Conservation (phyloP, 2,329 filamentous ascomycete genomes). For the Dichotomopilus funicola region DNA sequence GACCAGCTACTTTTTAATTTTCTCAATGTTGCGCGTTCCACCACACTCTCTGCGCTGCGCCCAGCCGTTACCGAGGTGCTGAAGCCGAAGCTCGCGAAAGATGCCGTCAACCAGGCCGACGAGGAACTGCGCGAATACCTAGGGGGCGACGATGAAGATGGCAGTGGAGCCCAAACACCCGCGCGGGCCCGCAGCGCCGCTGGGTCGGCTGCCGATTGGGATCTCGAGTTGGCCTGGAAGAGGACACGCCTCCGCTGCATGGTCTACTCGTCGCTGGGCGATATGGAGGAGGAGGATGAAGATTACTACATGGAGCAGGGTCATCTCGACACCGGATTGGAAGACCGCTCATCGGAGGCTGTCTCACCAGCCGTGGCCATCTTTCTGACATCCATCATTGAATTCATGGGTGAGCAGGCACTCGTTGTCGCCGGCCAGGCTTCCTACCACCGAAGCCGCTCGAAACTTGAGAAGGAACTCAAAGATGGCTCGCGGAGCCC, state of each 20-base stretch:
- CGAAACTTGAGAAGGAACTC: slow-evolving; percentile 53
- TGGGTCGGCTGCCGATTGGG: slow-evolving; percentile 59
- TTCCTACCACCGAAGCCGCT: slow-evolving; percentile 61
- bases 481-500: slow-evolving; percentile 43
- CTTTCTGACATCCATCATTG: slow-evolving; percentile 89
- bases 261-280: slow-evolving; percentile 94
- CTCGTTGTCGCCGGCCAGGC: slow-evolving; percentile 82
- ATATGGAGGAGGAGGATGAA: slow-evolving; percentile 97
- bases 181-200: slow-evolving; percentile 33
- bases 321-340: slow-evolving; percentile 53
- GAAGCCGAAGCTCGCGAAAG: slow-evolving; percentile 78
- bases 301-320: slow-evolving; percentile 81
- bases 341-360: slow-evolving; percentile 56
- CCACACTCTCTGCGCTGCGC: slow-evolving; percentile 65
- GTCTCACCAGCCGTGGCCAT: slow-evolving; percentile 91
- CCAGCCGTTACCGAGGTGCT: slow-evolving; percentile 81
- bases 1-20: slow-evolving; percentile 91
- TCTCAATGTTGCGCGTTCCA: slow-evolving; percentile 72
- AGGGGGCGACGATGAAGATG: slow-evolving; percentile 69
- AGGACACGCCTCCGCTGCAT: slow-evolving; percentile 88
- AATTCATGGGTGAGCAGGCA: slow-evolving; percentile 88
- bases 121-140: slow-evolving; percentile 70
- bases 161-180: slow-evolving; percentile 47
- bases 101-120: slow-evolving; percentile 39
- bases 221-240: slow-evolving; percentile 92